Evolutionary conservation across 2,329 filamentous ascomycete species (phyloP).

Genomic region (Ophiostoma tasmaniense): DNA sequence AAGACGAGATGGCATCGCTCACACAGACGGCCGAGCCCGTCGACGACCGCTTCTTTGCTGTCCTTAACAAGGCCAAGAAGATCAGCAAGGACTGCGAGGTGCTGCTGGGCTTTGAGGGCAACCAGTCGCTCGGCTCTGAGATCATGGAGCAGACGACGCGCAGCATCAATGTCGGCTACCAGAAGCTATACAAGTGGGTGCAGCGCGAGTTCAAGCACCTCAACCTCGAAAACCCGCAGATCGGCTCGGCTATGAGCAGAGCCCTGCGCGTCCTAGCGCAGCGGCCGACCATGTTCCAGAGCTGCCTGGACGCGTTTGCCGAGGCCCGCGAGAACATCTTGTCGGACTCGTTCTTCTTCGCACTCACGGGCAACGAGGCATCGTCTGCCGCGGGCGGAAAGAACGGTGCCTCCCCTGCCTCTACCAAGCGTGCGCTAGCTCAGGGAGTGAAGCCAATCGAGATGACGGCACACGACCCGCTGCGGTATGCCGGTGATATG

Average conservation of each 20-base stretch:
- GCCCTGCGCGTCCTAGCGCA: slow-evolving; percentile 84
- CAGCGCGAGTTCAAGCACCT: slow-evolving; percentile 87
- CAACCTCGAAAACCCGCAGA: slow-evolving; percentile 89
- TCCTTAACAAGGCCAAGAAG: slow-evolving; percentile 70
- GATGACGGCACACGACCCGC: slow-evolving; percentile 79
- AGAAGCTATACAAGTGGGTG: slow-evolving; percentile 93
- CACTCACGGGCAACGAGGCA: slow-evolving; percentile 58
- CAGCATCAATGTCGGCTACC: slow-evolving; percentile 78
- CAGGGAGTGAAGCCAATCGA: slow-evolving; percentile 83
- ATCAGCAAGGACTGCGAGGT: slow-evolving; percentile 85
- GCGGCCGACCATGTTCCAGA: slow-evolving; percentile 82
- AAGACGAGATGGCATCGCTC: slow-evolving; percentile 67
- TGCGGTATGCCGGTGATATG: slow-evolving; percentile 95
- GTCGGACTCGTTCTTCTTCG: slow-evolving; percentile 81
- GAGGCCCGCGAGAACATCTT: slow-evolving; percentile 81
- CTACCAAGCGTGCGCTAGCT: slow-evolving; percentile 24
- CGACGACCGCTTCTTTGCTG: slow-evolving; percentile 72
- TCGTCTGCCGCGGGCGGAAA: not conserved
- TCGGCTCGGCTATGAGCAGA: slow-evolving; percentile 73
- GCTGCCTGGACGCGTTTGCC: slow-evolving; percentile 84
- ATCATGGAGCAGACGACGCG: slow-evolving; percentile 87
- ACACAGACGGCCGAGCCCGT: slow-evolving; percentile 75
- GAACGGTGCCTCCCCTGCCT: not conserved
- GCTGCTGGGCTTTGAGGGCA: slow-evolving; percentile 85
- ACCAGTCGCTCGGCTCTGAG: slow-evolving; percentile 78